These are phyloP conservation scores for Cryphonectria japonica DNA, from an alignment of 2,329 filamentous ascomycete species.

Conservation along the genomic window DNA sequence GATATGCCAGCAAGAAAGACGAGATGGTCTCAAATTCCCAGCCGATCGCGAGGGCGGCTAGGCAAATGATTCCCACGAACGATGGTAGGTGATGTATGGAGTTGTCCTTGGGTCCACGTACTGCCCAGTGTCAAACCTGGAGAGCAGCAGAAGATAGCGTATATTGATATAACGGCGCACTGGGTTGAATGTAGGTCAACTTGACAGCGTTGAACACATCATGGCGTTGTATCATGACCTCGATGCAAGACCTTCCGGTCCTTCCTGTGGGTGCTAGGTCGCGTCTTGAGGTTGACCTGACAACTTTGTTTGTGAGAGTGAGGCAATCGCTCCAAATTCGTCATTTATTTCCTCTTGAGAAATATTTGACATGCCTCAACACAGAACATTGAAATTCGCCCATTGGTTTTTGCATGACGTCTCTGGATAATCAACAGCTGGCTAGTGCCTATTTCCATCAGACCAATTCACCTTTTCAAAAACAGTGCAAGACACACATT, in stretches of 20 bases:
- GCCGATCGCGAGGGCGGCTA: background rate
- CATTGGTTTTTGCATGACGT: background rate
- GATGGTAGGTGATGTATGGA: background rate
- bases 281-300: too few species aligned
- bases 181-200: background rate
- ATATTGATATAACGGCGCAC: background rate
- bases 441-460: background rate
- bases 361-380: background rate
- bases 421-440: background rate
- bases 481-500: background rate
- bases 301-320: too few species aligned
- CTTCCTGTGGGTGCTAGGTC: background rate
- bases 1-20: background rate
- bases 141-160: background rate
- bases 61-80: background rate
- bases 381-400: background rate
- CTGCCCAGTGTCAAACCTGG: too few species aligned
- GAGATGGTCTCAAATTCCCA: background rate
- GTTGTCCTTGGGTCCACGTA: too few species aligned
- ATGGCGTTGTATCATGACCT: background rate
- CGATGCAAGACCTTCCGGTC: background rate
- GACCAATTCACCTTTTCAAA: background rate
- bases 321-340: too few species aligned
- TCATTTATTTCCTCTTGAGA: background rate
- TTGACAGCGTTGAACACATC: background rate